These are phyloP conservation scores for Coemansia sp. DNA, from an alignment of 192 early-diverging fungal genomes.

Conservation along the genomic window DNA sequence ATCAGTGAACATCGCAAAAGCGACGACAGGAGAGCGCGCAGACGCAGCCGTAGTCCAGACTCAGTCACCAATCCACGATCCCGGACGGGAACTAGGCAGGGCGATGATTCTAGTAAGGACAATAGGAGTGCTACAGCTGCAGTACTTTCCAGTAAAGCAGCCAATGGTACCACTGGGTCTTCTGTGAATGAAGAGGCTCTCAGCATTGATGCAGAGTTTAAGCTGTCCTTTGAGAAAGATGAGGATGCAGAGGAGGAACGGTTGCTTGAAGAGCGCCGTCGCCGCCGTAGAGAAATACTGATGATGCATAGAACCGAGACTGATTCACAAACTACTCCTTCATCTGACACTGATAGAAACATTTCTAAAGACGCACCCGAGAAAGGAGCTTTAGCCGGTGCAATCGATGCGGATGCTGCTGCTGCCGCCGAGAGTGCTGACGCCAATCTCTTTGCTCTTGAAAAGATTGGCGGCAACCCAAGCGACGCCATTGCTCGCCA, in stretches of 20 bases:
- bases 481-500: constrained; percentile 15
- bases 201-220: constrained; percentile 7
- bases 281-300: constrained; percentile 73
- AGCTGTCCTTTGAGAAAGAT: constrained; percentile 46
- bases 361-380: constrained; percentile 10
- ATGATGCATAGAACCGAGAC: constrained; percentile 62
- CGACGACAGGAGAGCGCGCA: not conserved
- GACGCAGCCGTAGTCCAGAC: constrained; percentile 4
- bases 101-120: constrained; percentile 8
- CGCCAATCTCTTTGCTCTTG: constrained; percentile 23
- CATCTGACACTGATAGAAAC: constrained; percentile 22
- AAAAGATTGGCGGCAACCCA: constrained; percentile 28
- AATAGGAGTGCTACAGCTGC: not conserved
- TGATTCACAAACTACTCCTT: constrained; percentile 30
- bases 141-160: not conserved
- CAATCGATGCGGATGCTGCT: too few relatives aligned
- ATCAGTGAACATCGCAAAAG: not conserved
- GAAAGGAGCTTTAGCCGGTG: not conserved
- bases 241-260: constrained; percentile 74
- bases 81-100: constrained; percentile 1
- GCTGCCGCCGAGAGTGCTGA: not conserved
- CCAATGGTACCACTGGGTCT: not conserved
- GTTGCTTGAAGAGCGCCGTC: constrained; percentile 82
- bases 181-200: not conserved
- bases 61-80: not conserved